Evolutionary conservation across 2,329 filamentous ascomycete species (phyloP), one percentile per base, ranked within the genome.

Genomic region (Cephalotrichum gorgonifer): DNA sequence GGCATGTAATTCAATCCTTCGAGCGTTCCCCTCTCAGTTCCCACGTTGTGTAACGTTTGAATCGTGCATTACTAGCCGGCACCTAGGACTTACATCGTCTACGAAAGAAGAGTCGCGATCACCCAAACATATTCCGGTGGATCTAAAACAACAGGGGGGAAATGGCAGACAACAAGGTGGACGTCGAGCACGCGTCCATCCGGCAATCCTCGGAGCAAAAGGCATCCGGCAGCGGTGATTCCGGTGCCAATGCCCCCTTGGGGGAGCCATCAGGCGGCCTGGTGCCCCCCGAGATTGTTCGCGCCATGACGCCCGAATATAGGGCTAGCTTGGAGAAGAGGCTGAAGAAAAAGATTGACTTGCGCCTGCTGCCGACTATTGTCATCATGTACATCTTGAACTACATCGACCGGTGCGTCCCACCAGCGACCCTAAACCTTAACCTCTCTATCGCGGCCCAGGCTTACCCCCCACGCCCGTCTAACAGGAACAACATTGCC

Each of bases 381-480:
- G 74, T 83, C 51, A 58, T 82, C 52, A 81, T 83, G 72, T 83
- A 83, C 53, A 79, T 83, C 54, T 62, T 83, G 62, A 83, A 83
- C 56, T 83, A 81, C 59, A 65, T 83, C 45, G 76, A 79, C 49
- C 55, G 62, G 62, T 64, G 35, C 9, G 48, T 39, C 15, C 5
- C 20, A 15, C 22, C 15, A 5, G 2, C n/a, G n/a, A n/a, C n/a
- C n/a, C n/a, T n/a, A n/a, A n/a, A n/a, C n/a, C n/a, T 23, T n/a
- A 12, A 14, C 6, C 27, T 45, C 23, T 2, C 12, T n/a, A 5
- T n/a, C 11, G n/a, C 6, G 23, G 23, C 14, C 17, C 17, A 11
- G 7, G 35, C 35, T 39, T 39, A 39, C 35, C 33, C 17, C 7
- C n/a, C n/a, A n/a, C n/a, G n/a, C 15, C 12, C n/a, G 35, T 20